Base-by-base conservation (phyloP, 139 green algal genomes). In the Chlorella sp. region DNA sequence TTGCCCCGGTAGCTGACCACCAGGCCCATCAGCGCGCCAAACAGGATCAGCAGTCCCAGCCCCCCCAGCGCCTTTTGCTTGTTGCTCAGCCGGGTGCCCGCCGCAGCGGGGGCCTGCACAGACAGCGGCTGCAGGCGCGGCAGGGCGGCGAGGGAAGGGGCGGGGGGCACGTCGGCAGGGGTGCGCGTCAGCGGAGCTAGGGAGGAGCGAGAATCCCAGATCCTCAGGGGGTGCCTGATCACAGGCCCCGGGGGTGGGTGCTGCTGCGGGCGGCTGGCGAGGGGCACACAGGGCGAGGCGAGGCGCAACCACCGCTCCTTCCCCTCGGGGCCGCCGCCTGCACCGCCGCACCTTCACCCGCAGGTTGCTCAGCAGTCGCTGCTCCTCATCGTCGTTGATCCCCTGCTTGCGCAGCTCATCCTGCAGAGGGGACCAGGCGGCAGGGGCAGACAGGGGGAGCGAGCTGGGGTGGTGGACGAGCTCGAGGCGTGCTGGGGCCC, bases 361-460 rank as follows among this genome's bases (percentile, higher is more conserved):
- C 60, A 91, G 68, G 89, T 92, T 90, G 66, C 78, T 88, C 77
- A 92, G 90, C 57, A 91, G 90, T 30, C 85, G 84, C 79, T 92
- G 90, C 79, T 92, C 90, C 86, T 92, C 90, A 71, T 92, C 90
- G 30, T 91, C 86, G 18, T 91, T n/a, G 30, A 91, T 91, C 22
- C 90, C 90, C 78, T 92, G 90, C 85, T 85, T 81, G 32, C 88
- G 71, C 28, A 92, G 90, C 86, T 92, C 90, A 64, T 92, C 87
- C 80, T 92, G 64, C 76, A 37, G 76, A 14, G 83, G 34, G 34
- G 40, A 48, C 57, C 12, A 18, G 39, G 37, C 32, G 7, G 42
- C 2, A 78, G 83, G 14, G 14, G 40, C 83, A 9, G 60, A 86
- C 77, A 32, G 77, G 64, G 21, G 21, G 64, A 71, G 24, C 64